Percentiles rank a stretch among this genome's conserved stretches.
Evolutionary conservation across 495 filamentous ascomycete genomes (phyloP).

Genomic region (Podospora australis): DNA sequence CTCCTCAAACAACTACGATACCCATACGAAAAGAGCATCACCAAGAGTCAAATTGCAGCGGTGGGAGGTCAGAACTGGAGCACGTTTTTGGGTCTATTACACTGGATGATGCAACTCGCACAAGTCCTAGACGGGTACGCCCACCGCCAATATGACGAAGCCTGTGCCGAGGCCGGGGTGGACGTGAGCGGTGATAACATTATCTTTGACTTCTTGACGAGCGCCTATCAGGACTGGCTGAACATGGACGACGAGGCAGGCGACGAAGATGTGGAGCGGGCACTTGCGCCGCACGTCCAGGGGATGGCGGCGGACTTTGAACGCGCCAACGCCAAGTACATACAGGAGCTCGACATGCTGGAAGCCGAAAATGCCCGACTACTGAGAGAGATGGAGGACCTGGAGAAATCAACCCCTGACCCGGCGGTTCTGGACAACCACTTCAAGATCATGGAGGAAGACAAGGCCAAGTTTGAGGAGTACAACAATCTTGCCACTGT

Average conservation of each 20-base stretch:
- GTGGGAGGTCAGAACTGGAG: conserved; percentile 96
- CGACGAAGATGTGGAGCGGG: conserved; percentile 69
- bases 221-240: conserved; percentile 90
- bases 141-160: conserved; percentile 74
- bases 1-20: conserved; percentile 90
- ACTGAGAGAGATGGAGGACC: conserved; percentile 75
- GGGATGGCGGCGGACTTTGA: conserved; percentile 89
- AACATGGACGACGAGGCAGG: conserved; percentile 78
- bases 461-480: conserved; percentile 84
- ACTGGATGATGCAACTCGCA: conserved; percentile 98
- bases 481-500: conserved; percentile 77
- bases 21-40: conserved; percentile 87
- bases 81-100: conserved; percentile 83
- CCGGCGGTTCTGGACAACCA: conserved; percentile 74
- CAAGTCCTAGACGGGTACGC: conserved; percentile 80
- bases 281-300: conserved; percentile 76
- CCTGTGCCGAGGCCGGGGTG: conserved; percentile 73
- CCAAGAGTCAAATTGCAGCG: conserved; percentile 87
- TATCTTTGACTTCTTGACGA: conserved; percentile 82
- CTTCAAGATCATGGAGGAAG: conserved; percentile 81
- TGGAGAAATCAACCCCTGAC: conserved; percentile 77
- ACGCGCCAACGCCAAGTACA: conserved; percentile 67
- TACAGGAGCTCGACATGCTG: conserved; percentile 71
- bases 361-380: conserved; percentile 76
- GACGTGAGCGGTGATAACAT: conserved; percentile 86